Percentiles rank a stretch among this genome's conserved stretches.
phyloP scores from a whole-genome alignment of 1,284 basidiomycete genomes.

The Polyporus tsugae region DNA sequence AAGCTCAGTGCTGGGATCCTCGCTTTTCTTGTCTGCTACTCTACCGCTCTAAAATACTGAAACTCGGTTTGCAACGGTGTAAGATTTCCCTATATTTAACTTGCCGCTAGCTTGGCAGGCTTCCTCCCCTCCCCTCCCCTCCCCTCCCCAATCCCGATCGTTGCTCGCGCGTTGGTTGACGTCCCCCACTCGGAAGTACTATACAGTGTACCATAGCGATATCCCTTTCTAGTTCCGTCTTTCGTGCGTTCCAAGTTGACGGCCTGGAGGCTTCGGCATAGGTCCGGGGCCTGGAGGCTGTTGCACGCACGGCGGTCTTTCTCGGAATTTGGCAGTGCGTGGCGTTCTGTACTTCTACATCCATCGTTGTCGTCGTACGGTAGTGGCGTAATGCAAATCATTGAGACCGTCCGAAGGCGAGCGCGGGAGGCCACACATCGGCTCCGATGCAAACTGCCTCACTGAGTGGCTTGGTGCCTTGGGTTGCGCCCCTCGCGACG shows the following conservation, averaged over 20 bases:
- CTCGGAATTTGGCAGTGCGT: neutral
- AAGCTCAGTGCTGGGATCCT: conserved; percentile 10
- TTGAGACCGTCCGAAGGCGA: neutral
- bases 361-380: neutral
- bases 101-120: neutral
- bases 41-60: conserved; percentile 3
- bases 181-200: neutral
- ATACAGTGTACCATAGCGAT: neutral
- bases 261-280: neutral
- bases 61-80: neutral
- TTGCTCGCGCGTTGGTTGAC: neutral
- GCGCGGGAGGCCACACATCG: neutral
- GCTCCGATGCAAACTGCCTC: neutral
- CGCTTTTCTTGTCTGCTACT: conserved; percentile 9
- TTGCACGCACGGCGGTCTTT: conserved; percentile 5
- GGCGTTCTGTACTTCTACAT: neutral
- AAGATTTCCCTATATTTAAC: conserved; percentile 9
- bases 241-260: neutral
- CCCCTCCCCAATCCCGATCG: neutral
- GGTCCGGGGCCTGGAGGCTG: conserved; percentile 1
- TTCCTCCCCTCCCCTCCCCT: neutral
- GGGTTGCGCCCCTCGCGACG: neutral
- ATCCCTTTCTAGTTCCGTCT: neutral
- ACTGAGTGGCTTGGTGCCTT: neutral
- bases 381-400: conserved; percentile 6